phyloP scores from a whole-genome alignment of 352 stramenopile genomes.

The Globisporangium perplexum region DNA sequence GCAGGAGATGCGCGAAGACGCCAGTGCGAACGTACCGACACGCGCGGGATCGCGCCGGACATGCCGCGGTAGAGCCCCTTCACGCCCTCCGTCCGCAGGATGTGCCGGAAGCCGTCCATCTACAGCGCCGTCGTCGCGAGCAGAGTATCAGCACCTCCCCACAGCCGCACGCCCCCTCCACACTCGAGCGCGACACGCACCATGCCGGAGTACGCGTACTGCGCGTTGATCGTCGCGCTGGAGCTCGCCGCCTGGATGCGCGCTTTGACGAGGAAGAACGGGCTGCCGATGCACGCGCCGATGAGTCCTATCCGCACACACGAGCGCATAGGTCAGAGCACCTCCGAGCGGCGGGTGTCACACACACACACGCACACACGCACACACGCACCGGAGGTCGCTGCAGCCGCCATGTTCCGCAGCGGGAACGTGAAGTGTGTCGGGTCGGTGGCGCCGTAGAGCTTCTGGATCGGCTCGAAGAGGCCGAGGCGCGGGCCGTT shows the following conservation, averaged over 20 bases:
- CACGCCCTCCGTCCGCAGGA: constrained; percentile 66
- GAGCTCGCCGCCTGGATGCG: constrained; percentile 79
- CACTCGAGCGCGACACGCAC: constrained; percentile 20
- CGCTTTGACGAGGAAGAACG: constrained; percentile 84
- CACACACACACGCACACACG: not conserved
- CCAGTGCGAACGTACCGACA: constrained; percentile 38
- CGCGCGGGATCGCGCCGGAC: constrained; percentile 65
- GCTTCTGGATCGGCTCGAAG: constrained; percentile 73
- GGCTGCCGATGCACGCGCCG: constrained; percentile 69
- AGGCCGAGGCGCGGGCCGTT: constrained; percentile 73
- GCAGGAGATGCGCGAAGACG: not conserved
- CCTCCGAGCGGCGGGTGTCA: not conserved
- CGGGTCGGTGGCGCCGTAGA: constrained; percentile 78
- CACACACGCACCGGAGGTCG: constrained; percentile 44
- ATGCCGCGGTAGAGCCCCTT: constrained; percentile 69
- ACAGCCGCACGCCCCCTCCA: not conserved
- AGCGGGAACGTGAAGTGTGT: constrained; percentile 66
- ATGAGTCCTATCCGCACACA: constrained; percentile 36
- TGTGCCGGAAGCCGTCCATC: constrained; percentile 77
- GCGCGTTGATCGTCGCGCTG: constrained; percentile 64
- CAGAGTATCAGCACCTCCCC: constrained; percentile 1
- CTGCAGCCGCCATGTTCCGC: constrained; percentile 67
- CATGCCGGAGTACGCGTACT: constrained; percentile 83
- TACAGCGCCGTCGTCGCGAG: constrained; percentile 16
- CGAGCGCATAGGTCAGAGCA: not conserved